A percentile compares a stretch with the other conserved stretches of the same genome.
These are phyloP conservation scores for Xanthoconium separans DNA, from an alignment of 1,284 basidiomycete genomes.

Conservation along the genomic window DNA sequence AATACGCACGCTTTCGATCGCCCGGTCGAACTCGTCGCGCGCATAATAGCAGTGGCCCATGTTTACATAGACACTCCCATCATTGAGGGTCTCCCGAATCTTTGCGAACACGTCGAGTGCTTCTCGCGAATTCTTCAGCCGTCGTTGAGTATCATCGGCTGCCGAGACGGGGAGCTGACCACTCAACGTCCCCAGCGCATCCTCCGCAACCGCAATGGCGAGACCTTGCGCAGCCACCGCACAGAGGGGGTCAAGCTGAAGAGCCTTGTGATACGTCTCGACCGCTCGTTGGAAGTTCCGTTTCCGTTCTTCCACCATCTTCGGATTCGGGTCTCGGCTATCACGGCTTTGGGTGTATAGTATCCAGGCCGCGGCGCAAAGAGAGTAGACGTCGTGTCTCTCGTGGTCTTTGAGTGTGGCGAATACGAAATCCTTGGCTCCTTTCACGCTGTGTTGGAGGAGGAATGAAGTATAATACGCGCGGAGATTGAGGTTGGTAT, in stretches of 20 bases:
- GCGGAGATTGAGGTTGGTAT: conserved; percentile 73
- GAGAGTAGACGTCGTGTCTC: conserved; percentile 85
- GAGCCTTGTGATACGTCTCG: conserved; percentile 88
- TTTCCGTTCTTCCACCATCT: conserved; percentile 69
- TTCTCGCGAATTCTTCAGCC: conserved; percentile 73
- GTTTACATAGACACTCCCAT: conserved; percentile 89
- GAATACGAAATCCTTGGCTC: conserved; percentile 84
- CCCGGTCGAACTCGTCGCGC: conserved; percentile 89
- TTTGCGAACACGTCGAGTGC: conserved; percentile 86
- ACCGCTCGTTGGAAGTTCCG: conserved; percentile 79
- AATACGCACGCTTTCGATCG: conserved; percentile 85
- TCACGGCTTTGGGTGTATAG: conserved; percentile 85
- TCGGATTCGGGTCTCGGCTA: conserved; percentile 54
- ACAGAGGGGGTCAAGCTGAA: conserved; percentile 78
- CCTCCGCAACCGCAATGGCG: conserved; percentile 89
- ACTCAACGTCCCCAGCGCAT: conserved; percentile 68
- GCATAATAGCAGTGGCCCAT: conserved; percentile 94
- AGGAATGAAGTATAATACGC: conserved; percentile 90
- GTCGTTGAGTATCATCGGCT: conserved; percentile 63
- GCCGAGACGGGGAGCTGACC: conserved; percentile 48
- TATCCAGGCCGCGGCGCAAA: conserved; percentile 86
- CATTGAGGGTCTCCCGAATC: conserved; percentile 81
- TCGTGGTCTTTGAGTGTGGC: conserved; percentile 81
- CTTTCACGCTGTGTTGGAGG: conserved; percentile 68
- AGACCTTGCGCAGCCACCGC: conserved; percentile 91